These are phyloP conservation scores for Panicum hallii DNA, from an alignment of 202 grass and related monocot genomes.

Conservation along the genomic window DNA sequence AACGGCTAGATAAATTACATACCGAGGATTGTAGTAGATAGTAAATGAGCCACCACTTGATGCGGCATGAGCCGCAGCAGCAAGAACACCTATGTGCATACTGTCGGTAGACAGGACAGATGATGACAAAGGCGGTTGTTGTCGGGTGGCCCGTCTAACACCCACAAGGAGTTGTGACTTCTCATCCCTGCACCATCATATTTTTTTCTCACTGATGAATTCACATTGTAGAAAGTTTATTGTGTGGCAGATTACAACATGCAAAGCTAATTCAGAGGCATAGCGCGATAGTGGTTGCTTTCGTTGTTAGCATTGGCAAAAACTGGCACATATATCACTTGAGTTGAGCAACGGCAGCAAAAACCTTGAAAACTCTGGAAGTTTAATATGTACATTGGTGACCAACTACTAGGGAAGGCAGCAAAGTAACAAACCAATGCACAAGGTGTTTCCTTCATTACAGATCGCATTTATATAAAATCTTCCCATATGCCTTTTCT, in stretches of 20 bases:
- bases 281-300: neutral
- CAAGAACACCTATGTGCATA: conserved; percentile 97
- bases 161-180: conserved; percentile 97
- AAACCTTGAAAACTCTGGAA: conserved; percentile 10
- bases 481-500: neutral
- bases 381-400: neutral
- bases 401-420: neutral
- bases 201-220: conserved; percentile 13
- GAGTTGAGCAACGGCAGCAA: neutral
- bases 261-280: conserved; percentile 2
- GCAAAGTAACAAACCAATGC: neutral
- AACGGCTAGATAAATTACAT: neutral
- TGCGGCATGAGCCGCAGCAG: conserved; percentile 92
- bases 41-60: conserved; percentile 86
- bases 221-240: neutral
- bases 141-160: conserved; percentile 67
- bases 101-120: conserved; percentile 96
- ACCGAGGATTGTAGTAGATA: conserved; percentile 98
- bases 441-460: neutral
- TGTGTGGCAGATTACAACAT: neutral
- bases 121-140: conserved; percentile 71
- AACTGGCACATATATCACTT: neutral
- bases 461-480: neutral
- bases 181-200: conserved; percentile 69
- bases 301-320: neutral